Percentiles rank a stretch among this genome's conserved stretches.
phyloP scores from a whole-genome alignment of 805 yeast species.

The Myxozyma vanderwaltii region DNA sequence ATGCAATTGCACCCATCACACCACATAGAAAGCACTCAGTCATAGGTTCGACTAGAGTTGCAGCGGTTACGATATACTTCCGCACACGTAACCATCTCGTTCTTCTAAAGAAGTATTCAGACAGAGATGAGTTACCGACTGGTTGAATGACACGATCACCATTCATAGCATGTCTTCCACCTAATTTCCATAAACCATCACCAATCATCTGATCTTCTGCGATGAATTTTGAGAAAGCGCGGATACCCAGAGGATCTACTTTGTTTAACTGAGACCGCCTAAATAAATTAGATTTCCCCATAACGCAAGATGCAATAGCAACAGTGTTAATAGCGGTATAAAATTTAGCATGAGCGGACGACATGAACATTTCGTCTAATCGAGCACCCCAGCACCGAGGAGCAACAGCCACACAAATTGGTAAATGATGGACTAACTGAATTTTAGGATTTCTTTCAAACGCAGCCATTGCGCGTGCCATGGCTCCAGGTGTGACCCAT shows the following conservation, averaged over 20 bases:
- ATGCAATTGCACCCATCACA: slow-evolving; percentile 61
- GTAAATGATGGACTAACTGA: slow-evolving; percentile 78
- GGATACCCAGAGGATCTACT: slow-evolving; percentile 51
- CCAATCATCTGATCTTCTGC: slow-evolving; percentile 95
- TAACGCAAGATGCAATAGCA: slow-evolving; percentile 83
- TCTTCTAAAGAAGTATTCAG: slow-evolving; percentile 66
- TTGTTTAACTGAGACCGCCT: slow-evolving; percentile 59
- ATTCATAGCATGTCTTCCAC: slow-evolving; percentile 73
- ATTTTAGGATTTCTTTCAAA: slow-evolving; percentile 48
- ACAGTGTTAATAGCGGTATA: slow-evolving; percentile 75
- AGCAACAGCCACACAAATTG: slow-evolving; percentile 47
- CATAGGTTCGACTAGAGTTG: slow-evolving; percentile 82
- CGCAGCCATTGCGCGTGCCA: slow-evolving; percentile 60
- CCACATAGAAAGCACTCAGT: slow-evolving; percentile 78
- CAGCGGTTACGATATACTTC: slow-evolving; percentile 82
- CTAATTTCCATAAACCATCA: slow-evolving; percentile 71
- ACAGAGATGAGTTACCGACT: slow-evolving; percentile 45
- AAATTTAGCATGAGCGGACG: slow-evolving; percentile 83
- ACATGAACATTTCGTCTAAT: slow-evolving; percentile 81
- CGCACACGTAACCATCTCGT: slow-evolving; percentile 85
- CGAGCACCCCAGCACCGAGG: slow-evolving; percentile 61
- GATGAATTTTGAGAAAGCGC: slow-evolving; percentile 74
- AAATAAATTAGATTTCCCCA: slow-evolving; percentile 84
- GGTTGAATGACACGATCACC: slow-evolving; percentile 83
- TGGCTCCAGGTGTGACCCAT: slow-evolving; percentile 67